Evolutionary conservation across 371 early-diverging fungal genomes (phyloP), one percentile per base, ranked within the genome.

Genomic region (Funneliformis caledonium): DNA sequence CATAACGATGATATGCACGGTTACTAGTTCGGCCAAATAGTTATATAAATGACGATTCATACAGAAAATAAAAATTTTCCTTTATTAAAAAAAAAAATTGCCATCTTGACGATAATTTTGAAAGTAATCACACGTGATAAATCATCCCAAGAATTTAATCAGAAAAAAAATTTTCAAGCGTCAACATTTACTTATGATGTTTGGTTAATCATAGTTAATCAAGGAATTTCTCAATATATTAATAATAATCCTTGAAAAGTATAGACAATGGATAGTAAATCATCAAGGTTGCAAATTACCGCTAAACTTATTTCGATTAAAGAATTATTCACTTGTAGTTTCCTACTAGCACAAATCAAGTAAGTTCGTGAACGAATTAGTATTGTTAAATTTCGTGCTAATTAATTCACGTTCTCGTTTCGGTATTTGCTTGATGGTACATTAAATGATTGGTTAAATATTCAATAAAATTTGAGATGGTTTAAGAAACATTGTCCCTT

Each of bases 141-240:
- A 19, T 16, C 16, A 16, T 16, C 16, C 0, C 2, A 14, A 52
- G 52, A 52, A 52, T 52, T 52, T 12, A 52, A 52, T 52, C 11
- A 52, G 11, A 52, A 16, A 16, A 52, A 52, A 52, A 52, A n/a
- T n/a, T n/a, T n/a, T n/a, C n/a, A n/a, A 26, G 0, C 26, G 26
- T 52, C 82, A 82, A 50, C 78, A 73, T 47, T 76, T 83, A 45
- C 33, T 47, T 42, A 83, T 61, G 83, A 83, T 62, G 76, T 83
- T 14, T 83, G 83, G 83, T 70, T 75, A 59, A 22, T 82, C 14
- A 82, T 83, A 48, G 82, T 75, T 26, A 26, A 26, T 64, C 68
- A 72, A 59, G 82, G 81, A 47, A 78, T 83, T 70, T 82, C 79
- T 72, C 43, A 74, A 33, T 74, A 74, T 50, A 79, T 83, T 43